These are phyloP conservation scores for Fusarium pseudocircinatum DNA, from an alignment of 2,329 filamentous ascomycete species.

Conservation along the genomic window DNA sequence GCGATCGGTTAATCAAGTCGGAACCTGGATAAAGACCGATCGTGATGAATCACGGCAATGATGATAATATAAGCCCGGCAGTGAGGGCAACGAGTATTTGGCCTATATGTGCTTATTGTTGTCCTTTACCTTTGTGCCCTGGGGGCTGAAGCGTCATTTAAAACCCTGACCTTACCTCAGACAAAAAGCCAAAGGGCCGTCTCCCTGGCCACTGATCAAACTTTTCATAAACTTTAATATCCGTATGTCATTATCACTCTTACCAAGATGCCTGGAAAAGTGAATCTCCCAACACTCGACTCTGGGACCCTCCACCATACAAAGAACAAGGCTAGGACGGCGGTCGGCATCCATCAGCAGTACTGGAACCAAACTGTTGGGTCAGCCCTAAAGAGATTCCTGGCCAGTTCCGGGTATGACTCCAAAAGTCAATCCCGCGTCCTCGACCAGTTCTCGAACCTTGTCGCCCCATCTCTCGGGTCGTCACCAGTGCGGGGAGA, in stretches of 20 bases:
- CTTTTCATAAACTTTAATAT: no score
- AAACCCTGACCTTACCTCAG: no score
- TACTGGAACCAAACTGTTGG: slow-evolving; percentile 6
- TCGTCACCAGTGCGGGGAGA: not conserved
- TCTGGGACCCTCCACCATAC: not conserved
- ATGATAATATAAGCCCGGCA: no score
- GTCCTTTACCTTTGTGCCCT: no score
- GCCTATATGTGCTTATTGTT: no score
- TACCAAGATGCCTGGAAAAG: not conserved
- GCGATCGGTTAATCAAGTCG: not conserved
- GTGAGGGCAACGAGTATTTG: no score
- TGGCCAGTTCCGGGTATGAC: not conserved
- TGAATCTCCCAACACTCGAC: not conserved
- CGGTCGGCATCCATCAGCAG: not conserved
- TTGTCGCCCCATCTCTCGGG: slow-evolving; percentile 2
- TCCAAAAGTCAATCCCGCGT: not conserved
- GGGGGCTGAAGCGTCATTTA: no score
- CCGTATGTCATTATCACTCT: no score
- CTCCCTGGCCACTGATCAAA: no score
- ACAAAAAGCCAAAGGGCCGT: not conserved
- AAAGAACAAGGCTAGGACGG: not conserved
- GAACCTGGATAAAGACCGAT: not conserved
- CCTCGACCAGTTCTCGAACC: not conserved
- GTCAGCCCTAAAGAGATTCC: not conserved
- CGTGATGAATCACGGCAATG: fast-evolving